A percentile compares a stretch with the other conserved stretches of the same genome.
Conservation (phyloP, 2,329 filamentous ascomycete species). For the Fusarium nurragi region DNA sequence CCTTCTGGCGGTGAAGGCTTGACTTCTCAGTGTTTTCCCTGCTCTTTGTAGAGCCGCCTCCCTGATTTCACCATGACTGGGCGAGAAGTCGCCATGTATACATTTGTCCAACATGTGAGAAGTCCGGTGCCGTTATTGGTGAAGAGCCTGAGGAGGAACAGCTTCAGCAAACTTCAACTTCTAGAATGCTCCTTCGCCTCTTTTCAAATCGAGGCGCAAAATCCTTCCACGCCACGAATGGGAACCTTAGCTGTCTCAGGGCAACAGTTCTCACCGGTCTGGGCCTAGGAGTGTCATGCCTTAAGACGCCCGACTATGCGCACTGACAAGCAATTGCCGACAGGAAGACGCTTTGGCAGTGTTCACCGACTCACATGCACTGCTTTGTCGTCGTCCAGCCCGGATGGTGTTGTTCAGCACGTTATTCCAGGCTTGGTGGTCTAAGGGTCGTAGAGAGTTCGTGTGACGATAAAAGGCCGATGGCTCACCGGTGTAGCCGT, state of each 20-base stretch:
- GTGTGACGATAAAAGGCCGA: constrained; percentile 37
- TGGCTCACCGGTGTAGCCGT: constrained; percentile 16
- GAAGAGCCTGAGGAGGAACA: neutral
- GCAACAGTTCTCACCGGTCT: constrained; percentile 23
- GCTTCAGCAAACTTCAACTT: neutral
- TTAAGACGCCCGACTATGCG: constrained; percentile 28
- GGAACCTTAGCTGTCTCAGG: constrained; percentile 24
- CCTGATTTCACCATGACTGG: constrained; percentile 16
- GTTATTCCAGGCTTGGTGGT: constrained; percentile 44
- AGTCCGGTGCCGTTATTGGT: neutral
- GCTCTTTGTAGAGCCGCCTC: neutral
- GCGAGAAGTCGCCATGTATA: constrained; percentile 13
- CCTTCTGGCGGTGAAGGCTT: constrained; percentile 27
- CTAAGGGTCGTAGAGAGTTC: constrained; percentile 26
- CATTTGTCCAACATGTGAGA: neutral
- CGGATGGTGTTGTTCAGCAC: constrained; percentile 47
- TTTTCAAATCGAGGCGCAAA: neutral
- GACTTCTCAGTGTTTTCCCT: neutral
- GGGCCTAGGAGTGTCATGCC: constrained; percentile 29
- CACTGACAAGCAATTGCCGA: constrained; percentile 36
- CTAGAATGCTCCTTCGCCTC: neutral
- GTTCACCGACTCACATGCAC: constrained; percentile 41
- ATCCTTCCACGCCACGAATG: constrained; percentile 11
- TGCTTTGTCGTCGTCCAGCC: constrained; percentile 31
- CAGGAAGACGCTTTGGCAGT: constrained; percentile 29